A percentile compares a stretch with the other conserved stretches of the same genome.
Conservation (phyloP, 2,329 filamentous ascomycete genomes). For the Colletotrichum agaves region DNA sequence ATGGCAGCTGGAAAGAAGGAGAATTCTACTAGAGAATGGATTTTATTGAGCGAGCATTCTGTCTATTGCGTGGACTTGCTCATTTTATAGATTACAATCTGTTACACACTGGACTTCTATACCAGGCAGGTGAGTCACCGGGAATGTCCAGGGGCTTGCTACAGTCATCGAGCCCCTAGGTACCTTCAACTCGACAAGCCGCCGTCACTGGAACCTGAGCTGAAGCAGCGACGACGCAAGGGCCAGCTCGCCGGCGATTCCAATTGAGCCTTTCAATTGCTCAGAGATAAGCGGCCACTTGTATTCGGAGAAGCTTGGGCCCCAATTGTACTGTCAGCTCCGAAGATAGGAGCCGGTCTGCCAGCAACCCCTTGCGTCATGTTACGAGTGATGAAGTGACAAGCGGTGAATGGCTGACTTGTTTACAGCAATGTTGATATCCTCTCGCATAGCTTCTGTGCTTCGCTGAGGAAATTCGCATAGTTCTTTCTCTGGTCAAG, state of each 20-base stretch:
- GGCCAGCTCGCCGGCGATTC: neutral
- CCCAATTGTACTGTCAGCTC: constrained; percentile 4
- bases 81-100: neutral
- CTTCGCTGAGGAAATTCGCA: too few species aligned
- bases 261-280: constrained; percentile 36
- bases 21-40: neutral
- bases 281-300: constrained; percentile 31
- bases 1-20: neutral
- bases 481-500: too few species aligned
- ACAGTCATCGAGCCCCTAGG: neutral
- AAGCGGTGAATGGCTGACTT: constrained; percentile 13
- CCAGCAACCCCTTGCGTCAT: neutral
- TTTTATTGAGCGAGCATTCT: neutral
- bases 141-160: neutral
- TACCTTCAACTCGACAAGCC: neutral
- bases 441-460: too few species aligned
- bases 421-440: neutral
- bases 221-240: neutral
- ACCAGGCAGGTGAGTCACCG: constrained; percentile 7
- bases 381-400: neutral
- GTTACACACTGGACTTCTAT: neutral
- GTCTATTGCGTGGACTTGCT: neutral
- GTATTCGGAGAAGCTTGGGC: constrained; percentile 21
- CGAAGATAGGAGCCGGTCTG: constrained; percentile 13
- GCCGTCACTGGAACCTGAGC: too few species aligned